Base-by-base conservation (phyloP, 352 stramenopile species). In the Phytophthora megakarya region DNA sequence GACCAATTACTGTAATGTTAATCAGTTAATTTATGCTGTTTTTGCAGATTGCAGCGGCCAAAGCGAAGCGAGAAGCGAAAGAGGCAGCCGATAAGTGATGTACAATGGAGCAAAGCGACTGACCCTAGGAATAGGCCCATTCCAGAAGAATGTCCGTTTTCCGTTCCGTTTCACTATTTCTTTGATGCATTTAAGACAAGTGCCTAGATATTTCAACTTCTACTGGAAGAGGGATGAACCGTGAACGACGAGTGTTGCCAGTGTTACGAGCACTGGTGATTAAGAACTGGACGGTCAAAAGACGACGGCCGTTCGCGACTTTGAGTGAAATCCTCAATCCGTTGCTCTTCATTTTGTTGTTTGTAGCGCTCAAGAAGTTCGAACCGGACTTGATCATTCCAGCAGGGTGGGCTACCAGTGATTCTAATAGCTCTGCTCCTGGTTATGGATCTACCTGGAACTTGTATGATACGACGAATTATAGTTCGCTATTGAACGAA, bases 211-310 rank as follows among this genome's bases (percentile, higher is more conserved):
- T 11, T 35, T 2, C 1, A 5, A 35, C 30, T 35, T 35, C 30
- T 35, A 35, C 30, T 3, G 8, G 2, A 35, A 35, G 3, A 25
- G 15, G 8, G 21, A 67, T 71, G 55, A 53, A 37, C 16, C 39
- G 33, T 40, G 40, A 45, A 49, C 23, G 32, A 6, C 35, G 50
- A 16, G 32, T 46, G 3, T 39, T 39, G 23, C 33, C n/a, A 9
- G 60, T 68, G 44, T 38, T 84, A 22, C 58, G 65, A 22, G 78
- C 84, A 19, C 67, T 95, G 19, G 71, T 93, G 39, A 16, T 28
- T 15, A 95, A 93, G 72, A 93, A 95, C 70, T 89, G 73, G 72
- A 66, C 80, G 49, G 67, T 93, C 51, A 93, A 93, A 70, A 70
- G 70, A 44, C 78, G 86, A 13, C 80, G 90, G 49, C 69, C 73